Base-by-base conservation (phyloP, 2,329 filamentous ascomycete species). In the Onygena corvina region DNA sequence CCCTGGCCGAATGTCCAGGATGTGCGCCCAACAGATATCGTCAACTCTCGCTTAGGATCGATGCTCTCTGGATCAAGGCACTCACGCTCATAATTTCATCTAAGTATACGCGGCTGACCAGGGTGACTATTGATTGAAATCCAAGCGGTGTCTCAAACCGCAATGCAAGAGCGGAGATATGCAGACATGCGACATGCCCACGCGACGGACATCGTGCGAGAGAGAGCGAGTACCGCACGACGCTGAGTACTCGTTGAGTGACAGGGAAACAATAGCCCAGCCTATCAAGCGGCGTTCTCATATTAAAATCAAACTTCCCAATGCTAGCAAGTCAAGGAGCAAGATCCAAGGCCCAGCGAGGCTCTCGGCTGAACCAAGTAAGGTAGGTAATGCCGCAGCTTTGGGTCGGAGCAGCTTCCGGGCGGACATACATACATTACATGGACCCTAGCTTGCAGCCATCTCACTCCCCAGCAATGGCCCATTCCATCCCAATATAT, bases 401-500 rank as follows among this genome's bases (percentile, higher is more conserved):
- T 42, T 42, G 38, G 38, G 27, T 42, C 38, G 38, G 38, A 42
- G 38, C 38, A n/a, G 38, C 23, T 42, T 42, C 38, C 38, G 38
- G 25, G 38, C 21, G 16, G 25, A 7, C 38, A 42, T 20, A n/a
- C n/a, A n/a, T n/a, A n/a, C n/a, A n/a, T n/a, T n/a, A n/a, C n/a
- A n/a, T n/a, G n/a, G n/a, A n/a, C n/a, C n/a, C n/a, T n/a, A n/a
- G n/a, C n/a, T n/a, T n/a, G n/a, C 38, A 20, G n/a, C 38, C 21
- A 25, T 23, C 21, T 25, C 14, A n/a, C 38, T 42, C 25, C n/a
- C 38, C 12, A n/a, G 14, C 38, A 42, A n/a, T 55, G 27, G 57
- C 65, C 79, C 80, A 83, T 57, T 73, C 70, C 74, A 96, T 79
- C 0, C 84, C 86, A 29, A 87, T 71, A 66, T 96, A 96, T 12